A percentile compares a stretch with the other conserved stretches of the same genome.
Evolutionary conservation across 352 stramenopile genomes (phyloP).

Genomic region (Globisporangium camurandrum): DNA sequence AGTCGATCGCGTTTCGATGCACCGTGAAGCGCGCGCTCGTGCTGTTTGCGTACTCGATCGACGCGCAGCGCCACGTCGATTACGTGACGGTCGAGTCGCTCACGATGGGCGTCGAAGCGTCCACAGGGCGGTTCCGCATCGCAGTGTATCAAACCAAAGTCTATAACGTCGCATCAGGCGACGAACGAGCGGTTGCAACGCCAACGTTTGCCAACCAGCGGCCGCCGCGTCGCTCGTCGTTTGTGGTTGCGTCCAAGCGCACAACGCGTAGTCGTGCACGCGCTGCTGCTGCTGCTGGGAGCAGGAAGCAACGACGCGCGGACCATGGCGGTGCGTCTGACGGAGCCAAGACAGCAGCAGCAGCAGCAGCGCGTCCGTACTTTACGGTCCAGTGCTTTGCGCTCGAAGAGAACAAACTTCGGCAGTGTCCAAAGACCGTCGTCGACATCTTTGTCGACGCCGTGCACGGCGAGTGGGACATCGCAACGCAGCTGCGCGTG

Average conservation of each 20-base stretch:
- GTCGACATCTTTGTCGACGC: conserved; percentile 63
- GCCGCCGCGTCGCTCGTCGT: conserved; percentile 11
- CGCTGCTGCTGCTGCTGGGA: background rate
- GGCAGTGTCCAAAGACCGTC: conserved; percentile 31
- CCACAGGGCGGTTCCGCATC: conserved; percentile 43
- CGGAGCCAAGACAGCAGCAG: background rate
- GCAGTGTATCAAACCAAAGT: conserved; percentile 38
- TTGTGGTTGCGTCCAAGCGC: conserved; percentile 3
- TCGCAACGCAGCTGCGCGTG: conserved; percentile 48
- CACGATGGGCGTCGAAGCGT: conserved; percentile 53
- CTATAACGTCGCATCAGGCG: conserved; percentile 17
- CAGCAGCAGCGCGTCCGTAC: conserved; percentile 15
- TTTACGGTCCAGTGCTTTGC: conserved; percentile 50
- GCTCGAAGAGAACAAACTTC: conserved; percentile 58
- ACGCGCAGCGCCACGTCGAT: conserved; percentile 25
- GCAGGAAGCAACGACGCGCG: background rate
- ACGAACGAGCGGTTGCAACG: conserved; percentile 4
- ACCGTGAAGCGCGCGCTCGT: conserved; percentile 48
- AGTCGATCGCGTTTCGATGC: conserved; percentile 54
- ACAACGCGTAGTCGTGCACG: background rate
- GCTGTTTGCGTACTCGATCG: conserved; percentile 33
- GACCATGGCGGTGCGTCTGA: background rate
- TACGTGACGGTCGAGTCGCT: conserved; percentile 55
- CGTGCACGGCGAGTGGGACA: conserved; percentile 37
- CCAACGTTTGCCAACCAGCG: conserved; percentile 11